Conservation (phyloP, 2,329 filamentous ascomycete genomes). For the Arachnopeziza araneosa region DNA sequence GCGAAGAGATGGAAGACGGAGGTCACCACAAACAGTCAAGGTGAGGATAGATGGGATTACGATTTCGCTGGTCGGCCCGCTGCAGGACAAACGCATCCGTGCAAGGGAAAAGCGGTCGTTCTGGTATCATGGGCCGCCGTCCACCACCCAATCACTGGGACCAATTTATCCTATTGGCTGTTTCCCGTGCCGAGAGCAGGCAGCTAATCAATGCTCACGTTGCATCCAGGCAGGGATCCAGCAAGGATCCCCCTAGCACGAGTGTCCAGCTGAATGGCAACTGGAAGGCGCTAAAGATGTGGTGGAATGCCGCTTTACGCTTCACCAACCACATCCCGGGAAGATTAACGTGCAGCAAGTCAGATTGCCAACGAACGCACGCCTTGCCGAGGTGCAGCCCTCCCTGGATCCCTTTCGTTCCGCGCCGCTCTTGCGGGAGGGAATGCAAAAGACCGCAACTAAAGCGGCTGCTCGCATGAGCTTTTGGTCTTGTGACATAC, state of each 20-base stretch:
- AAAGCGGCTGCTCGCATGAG: conserved; percentile 27
- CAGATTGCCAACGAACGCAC: neutral
- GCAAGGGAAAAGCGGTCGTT: neutral
- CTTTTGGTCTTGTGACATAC: conserved; percentile 22
- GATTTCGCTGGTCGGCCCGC: conserved; percentile 23
- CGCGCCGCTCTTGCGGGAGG: conserved; percentile 25
- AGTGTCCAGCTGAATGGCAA: conserved; percentile 20
- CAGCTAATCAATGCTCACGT: neutral
- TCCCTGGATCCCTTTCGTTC: conserved; percentile 12
- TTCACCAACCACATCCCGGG: neutral
- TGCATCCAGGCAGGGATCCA: neutral
- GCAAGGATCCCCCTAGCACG: conserved; percentile 8
- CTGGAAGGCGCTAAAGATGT: conserved; percentile 10
- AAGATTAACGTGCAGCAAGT: neutral
- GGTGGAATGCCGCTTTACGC: conserved; percentile 1
- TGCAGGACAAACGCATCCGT: conserved; percentile 19
- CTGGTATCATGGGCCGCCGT: neutral
- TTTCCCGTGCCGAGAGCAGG: neutral
- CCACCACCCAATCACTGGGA: neutral
- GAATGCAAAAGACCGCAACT: conserved; percentile 23
- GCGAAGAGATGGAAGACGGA: neutral
- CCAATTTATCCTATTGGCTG: neutral
- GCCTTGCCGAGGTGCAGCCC: conserved; percentile 16
- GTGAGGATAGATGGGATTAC: neutral
- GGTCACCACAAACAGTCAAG: neutral